Base-by-base conservation (phyloP, 495 filamentous ascomycete genomes). In the Neurospora cerealis region DNA sequence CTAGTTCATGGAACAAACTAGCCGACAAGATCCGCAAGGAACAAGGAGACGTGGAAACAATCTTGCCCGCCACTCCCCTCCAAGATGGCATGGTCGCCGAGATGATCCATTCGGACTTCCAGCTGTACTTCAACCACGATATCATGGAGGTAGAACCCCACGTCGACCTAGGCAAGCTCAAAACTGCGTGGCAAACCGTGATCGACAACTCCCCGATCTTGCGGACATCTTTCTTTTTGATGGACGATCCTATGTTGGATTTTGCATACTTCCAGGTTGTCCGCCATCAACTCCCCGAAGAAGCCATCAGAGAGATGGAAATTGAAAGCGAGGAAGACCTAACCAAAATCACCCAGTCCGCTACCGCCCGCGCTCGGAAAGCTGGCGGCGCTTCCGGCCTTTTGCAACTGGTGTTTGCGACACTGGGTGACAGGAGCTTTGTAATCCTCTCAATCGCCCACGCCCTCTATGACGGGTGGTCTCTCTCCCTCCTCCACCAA, bases 71-170 rank as follows among this genome's bases (percentile, higher is more conserved):
- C 7, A 92, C 93, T 0, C 91, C 94, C 15, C 83, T 95, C 3
- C 94, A 97, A 79, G 92, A 96, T 77, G 90, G 88, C 42, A 93
- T 97, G 88, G 83, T 97, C 60, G 89, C 90, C 0, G 88, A 91
- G 70, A 96, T 95, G 86, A 73, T 92, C 9, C 82, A 85, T 24
- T 93, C 92, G 0, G 82, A 87, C 10, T 91, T 89, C 72, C 83
- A 83, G 34, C 84, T 88, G 73, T 97, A 97, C 79, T 94, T 93
- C 82, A 97, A 95, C 74, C 91, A 92, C 73, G 90, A 95, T 77
- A 80, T 89, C 5, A 80, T 94, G 62, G 86, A 88, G 42, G 77
- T 93, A 1, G 73, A 83, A 3, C 72, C 78, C 0, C 75, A 82
- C 0, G 76, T 89, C 4, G 86, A 96, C 73, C 69, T 87, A 3